Evolutionary conservation across 2,329 filamentous ascomycete species (phyloP), one percentile per base, ranked within the genome.

Genomic region (Alternaria angustiovoidea): DNA sequence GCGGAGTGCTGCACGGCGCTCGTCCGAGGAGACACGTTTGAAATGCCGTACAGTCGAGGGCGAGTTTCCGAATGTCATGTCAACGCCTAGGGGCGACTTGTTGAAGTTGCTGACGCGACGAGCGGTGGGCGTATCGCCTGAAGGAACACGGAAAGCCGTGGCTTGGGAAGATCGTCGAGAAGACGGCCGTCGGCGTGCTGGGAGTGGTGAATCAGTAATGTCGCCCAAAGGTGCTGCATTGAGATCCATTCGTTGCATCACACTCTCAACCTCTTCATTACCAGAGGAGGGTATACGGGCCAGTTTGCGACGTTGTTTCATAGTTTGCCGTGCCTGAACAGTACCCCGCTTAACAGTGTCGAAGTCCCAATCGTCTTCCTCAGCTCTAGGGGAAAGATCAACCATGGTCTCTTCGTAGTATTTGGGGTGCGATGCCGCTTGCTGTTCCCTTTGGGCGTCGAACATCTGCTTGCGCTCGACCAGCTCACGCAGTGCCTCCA

Each of bases 371-470:
- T 92, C 94, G 65, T 97, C 93, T 16, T 91, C 85, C 5, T 93
- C 89, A 38, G 87, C 83, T 66, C 84, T 88, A 2, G 87, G 84
- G 2, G 86, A 84, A 54, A 96, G 86, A 8, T 87, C 89, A 69
- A 90, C 87, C 49, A 98, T 83, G 3, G 94, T 97, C 81, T 98
- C 94, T 71, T 97, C 94, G 79, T 98, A 98, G 79, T 94, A 96
- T 70, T 91, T 91, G 1, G 90, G 86, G 71, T 92, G 90, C 57
- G 86, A 87, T 4, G 60, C 64, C 16, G 65, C 61, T 52, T 87
- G 67, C 51, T 74, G 87, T 58, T 88, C 85, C 62, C 87, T 89
- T 64, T 89, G 88, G 44, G 89, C 90, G 75, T 97, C 93, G 82
- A 87, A 96, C 76, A 91, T 88, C 72, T 94, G 91, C 73, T 90